These are phyloP conservation scores for Choanephora cucurbitarum DNA, from an alignment of 371 early-diverging fungal species.

Conservation along the genomic window DNA sequence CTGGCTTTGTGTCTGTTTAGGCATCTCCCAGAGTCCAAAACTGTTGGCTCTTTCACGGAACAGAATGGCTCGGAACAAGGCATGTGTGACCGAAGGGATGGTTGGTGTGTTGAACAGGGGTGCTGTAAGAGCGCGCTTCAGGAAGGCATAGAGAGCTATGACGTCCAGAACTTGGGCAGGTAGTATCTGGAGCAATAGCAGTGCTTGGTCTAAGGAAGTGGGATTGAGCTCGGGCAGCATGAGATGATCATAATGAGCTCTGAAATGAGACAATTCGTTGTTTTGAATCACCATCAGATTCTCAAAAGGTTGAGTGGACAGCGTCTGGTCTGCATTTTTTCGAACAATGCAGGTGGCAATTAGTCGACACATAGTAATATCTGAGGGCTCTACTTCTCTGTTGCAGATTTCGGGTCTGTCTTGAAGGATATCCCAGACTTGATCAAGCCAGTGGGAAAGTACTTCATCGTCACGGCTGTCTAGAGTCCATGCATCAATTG, in stretches of 20 bases:
- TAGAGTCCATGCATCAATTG: neutral
- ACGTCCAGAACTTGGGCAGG: conserved; percentile 22
- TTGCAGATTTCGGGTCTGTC: no score
- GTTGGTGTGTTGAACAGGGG: neutral
- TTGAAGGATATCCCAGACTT: conserved; percentile 23
- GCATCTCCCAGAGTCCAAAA: conserved; percentile 64
- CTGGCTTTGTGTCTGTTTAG: conserved; percentile 1
- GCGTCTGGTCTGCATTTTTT: conserved; percentile 9
- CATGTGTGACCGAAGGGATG: conserved; percentile 19
- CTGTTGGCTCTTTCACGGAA: conserved; percentile 69
- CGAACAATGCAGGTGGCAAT: conserved; percentile 34
- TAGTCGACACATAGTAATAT: conserved; percentile 39
- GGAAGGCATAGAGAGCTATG: conserved; percentile 29
- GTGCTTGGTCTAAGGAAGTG: neutral
- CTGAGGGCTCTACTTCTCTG: conserved; percentile 21
- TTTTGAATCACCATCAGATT: conserved; percentile 32
- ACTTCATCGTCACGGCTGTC: conserved; percentile 15
- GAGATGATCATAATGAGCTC: conserved; percentile 5
- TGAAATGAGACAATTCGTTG: conserved; percentile 36
- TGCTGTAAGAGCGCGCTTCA: conserved; percentile 10
- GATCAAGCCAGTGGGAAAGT: conserved; percentile 22
- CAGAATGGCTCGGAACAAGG: conserved; percentile 53
- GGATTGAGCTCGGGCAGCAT: neutral
- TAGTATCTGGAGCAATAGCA: conserved; percentile 2
- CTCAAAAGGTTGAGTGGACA: conserved; percentile 10